These are phyloP conservation scores for Sordariomycetes sp. DNA, from an alignment of 2,329 filamentous ascomycete genomes.

Conservation along the genomic window DNA sequence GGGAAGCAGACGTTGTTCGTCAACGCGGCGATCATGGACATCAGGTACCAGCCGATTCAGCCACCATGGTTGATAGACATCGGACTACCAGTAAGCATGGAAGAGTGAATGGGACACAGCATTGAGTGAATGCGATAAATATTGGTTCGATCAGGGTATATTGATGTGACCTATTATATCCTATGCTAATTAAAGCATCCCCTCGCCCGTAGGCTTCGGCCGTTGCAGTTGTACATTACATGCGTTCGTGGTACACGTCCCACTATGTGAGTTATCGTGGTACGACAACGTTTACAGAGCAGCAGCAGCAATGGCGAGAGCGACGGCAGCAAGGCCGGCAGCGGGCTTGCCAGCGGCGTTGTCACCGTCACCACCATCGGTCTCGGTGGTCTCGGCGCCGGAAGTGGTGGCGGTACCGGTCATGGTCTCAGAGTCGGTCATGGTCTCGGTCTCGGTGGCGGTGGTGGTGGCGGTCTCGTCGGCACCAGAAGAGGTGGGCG, in stretches of 20 bases:
- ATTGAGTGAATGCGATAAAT: neutral
- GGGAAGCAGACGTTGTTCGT: slow-evolving; percentile 48
- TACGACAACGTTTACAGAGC: slow-evolving; percentile 4
- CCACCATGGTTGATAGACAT: slow-evolving; percentile 44
- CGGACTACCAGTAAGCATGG: slow-evolving; percentile 29
- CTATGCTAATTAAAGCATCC: neutral
- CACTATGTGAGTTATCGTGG: neutral
- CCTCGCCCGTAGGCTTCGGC: neutral
- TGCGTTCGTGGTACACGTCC: neutral
- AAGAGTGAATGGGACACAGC: no score
- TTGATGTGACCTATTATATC: neutral
- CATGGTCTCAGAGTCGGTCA: no score
- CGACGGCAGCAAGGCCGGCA: slow-evolving; percentile 7
- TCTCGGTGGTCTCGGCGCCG: slow-evolving; percentile 1
- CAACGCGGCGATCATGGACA: slow-evolving; percentile 46
- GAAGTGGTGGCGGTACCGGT: no score
- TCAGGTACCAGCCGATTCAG: slow-evolving; percentile 30
- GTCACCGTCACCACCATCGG: slow-evolving; percentile 1
- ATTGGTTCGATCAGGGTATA: neutral
- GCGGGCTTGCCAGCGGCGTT: slow-evolving; percentile 2
- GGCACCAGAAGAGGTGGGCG: neutral
- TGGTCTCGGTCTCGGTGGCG: neutral
- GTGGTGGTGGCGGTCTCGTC: slow-evolving; percentile 1
- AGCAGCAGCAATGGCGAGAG: slow-evolving; percentile 8
- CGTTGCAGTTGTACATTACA: neutral